A percentile compares a stretch with the other conserved stretches of the same genome.
Evolutionary conservation across 108 stramenopile genomes (phyloP).

Genomic region (Pseudonitzschia delicatissima): DNA sequence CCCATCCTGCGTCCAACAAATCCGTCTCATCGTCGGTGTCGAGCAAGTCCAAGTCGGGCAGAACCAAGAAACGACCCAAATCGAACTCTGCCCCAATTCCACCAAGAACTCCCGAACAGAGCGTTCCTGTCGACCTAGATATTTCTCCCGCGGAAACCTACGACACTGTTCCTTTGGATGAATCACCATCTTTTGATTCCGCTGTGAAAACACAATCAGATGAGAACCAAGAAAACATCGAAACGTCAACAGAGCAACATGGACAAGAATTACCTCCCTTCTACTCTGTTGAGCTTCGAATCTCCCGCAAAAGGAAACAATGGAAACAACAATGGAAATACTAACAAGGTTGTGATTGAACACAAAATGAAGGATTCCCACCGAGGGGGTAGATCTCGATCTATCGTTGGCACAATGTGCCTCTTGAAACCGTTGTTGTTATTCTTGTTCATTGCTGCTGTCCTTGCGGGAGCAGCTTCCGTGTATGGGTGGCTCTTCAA

Average conservation of each 20-base stretch:
- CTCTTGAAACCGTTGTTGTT: not conserved
- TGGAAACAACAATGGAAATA: not conserved
- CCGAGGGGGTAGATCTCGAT: not conserved
- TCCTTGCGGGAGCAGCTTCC: not conserved
- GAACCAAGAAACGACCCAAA: no score
- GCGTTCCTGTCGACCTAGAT: no score
- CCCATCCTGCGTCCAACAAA: no score
- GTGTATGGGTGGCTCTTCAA: slow-evolving; percentile 24
- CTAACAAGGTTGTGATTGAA: slow-evolving; percentile 10
- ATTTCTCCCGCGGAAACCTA: slow-evolving; percentile 3
- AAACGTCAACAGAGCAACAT: not conserved
- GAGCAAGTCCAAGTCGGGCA: no score
- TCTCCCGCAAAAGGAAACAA: not conserved
- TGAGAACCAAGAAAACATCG: not conserved
- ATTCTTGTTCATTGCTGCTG: not conserved
- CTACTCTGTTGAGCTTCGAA: not conserved
- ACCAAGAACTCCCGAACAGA: no score
- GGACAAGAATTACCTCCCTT: not conserved
- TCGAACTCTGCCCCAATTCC: no score
- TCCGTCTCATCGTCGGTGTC: no score
- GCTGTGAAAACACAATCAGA: not conserved
- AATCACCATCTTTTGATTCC: not conserved
- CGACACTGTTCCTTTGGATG: not conserved
- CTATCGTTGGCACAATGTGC: not conserved
- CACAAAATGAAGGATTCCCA: not conserved